Evolutionary conservation across 331 rosid genomes (phyloP), one percentile per base, ranked within the genome.

Genomic region (Dryas integrifolia): DNA sequence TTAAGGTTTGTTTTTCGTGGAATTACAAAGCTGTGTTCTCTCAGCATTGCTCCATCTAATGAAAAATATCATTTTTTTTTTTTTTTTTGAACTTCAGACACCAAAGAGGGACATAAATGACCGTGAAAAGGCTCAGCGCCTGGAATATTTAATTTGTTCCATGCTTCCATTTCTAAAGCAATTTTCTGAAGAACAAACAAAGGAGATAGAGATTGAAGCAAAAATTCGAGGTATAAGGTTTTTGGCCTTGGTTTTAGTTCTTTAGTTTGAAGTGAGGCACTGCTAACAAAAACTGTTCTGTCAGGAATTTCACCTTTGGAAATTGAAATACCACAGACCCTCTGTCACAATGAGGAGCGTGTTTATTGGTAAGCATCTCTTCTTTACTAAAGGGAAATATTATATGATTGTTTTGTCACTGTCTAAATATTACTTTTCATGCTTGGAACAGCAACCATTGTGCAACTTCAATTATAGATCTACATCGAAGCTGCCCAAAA

Each of bases 401-500:
- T n/a, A n/a, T 18, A 44, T 39, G 41, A 65, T 21, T 59, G 3
- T 49, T 70, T 63, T n/a, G 13, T 72, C 30, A 9, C 67, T 62
- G 39, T 65, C 59, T 12, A 63, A 53, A 48, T 49, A 24, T 56
- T 48, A 59, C 24, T 24, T 35, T 74, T 45, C 63, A 63, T 53
- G 60, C 61, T 71, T 82, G 82, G 84, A 78, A 73, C 81, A 89
- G 98, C 79, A 77, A 92, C 67, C 87, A 85, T 70, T 89, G 96
- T 86, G 98, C 96, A 62, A 92, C 98, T 73, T 92, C 97, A 83
- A 92, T 92, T 58, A 45, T 82, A 58, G 96, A 92, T 60, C 83
- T 89, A 60, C 95, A 92, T 73, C 82, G 95, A 74, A 88, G 86
- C 85, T 92, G 98, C 81, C 87, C 92, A 40, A 68, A 74, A 26